Base-by-base conservation (phyloP, 2,329 filamentous ascomycete genomes). In the Parastagonospora avenae region DNA sequence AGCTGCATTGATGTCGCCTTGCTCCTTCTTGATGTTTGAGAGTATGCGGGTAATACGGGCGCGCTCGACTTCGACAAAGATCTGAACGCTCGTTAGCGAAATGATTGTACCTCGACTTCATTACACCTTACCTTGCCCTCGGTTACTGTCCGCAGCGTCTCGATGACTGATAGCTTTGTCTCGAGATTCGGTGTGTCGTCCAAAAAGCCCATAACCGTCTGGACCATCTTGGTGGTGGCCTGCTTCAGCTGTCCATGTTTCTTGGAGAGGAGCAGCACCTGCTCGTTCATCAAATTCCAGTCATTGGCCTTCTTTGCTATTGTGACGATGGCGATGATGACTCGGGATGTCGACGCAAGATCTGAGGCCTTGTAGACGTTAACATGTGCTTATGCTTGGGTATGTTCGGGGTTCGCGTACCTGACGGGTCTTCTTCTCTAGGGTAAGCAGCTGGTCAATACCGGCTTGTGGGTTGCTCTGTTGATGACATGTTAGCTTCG, bases 211-310 rank as follows among this genome's bases (percentile, higher is more conserved):
- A 99, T 96, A 57, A 96, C 92, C 41, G 88, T 89, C 81, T 99
- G 94, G 54, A 99, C 92, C 94, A 99, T 99, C 81, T 93, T 94
- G 67, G 94, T 97, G 69, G 92, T 94, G 70, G 94, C 94, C 78
- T 97, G 94, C 79, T 99, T 99, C 72, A 99, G 92, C 81, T 99
- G 94, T 67, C 92, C 91, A 89, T 99, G 94, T 82, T 99, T 99
- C 87, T 99, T 99, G 61, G 94, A 97, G 50, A 99, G 83, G 59
- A 97, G 83, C 67, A 96, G 83, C 57, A 96, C 91, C 79, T 99
- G 94, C 79, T 99, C 94, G 74, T 96, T 97, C 78, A 99, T 84
- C 69, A 97, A 80, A 74, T 86, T 87, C 94, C 94, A 99, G 75
- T 99, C 92, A 63, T 88, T 88, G 15, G 90, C 87, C 75, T 96